phyloP scores from a whole-genome alignment of 2,329 filamentous ascomycete genomes.

The Neoarthrinium moseri region DNA sequence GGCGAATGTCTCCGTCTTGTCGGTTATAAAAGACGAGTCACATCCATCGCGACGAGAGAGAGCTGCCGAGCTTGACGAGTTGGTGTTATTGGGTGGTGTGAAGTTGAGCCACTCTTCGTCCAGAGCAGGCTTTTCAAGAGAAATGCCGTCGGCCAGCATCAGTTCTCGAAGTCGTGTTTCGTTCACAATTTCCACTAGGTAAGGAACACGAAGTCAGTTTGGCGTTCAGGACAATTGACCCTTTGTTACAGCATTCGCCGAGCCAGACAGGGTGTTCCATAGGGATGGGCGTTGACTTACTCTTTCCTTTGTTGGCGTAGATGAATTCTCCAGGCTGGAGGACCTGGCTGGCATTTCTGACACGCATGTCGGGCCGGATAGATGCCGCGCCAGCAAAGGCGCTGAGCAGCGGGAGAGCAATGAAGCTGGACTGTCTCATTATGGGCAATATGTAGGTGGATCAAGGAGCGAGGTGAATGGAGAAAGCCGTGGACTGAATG shows the following conservation, averaged over 20 bases:
- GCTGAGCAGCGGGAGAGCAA: background rate
- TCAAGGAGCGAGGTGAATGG: no score
- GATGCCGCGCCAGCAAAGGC: background rate
- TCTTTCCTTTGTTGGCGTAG: background rate
- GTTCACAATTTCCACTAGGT: background rate
- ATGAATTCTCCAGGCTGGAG: background rate
- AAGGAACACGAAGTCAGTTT: background rate
- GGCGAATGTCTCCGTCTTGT: slow-evolving; percentile 3
- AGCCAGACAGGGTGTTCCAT: no score
- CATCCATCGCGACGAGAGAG: no score
- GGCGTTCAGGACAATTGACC: background rate
- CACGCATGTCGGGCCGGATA: background rate
- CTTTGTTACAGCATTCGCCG: background rate
- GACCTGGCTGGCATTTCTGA: background rate
- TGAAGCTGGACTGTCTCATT: background rate
- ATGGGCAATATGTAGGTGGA: no score
- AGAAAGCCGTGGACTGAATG: no score
- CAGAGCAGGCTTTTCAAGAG: background rate
- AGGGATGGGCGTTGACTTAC: no score
- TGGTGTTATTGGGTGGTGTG: background rate
- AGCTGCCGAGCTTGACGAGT: background rate
- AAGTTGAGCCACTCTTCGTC: slow-evolving; percentile 2
- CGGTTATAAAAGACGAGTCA: background rate
- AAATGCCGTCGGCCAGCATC: background rate
- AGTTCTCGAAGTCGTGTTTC: background rate